Conservation (phyloP, 2,329 filamentous ascomycete species). For the Chrysoporthe austroafricana region DNA sequence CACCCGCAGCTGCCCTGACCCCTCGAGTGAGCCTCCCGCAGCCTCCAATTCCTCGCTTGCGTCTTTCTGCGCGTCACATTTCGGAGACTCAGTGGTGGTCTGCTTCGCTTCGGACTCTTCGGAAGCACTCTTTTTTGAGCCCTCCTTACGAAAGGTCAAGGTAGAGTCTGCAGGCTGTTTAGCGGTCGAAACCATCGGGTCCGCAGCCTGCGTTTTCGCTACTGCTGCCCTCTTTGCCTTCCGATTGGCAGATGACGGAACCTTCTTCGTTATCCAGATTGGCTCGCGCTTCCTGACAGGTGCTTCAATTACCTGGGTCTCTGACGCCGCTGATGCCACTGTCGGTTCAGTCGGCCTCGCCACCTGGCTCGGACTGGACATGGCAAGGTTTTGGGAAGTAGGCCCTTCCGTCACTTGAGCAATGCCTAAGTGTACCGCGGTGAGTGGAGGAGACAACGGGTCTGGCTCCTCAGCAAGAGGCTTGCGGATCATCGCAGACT, state of each 20-base stretch:
- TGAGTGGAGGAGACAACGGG: constrained; percentile 21
- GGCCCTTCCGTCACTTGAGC: not conserved
- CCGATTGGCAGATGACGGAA: constrained; percentile 2
- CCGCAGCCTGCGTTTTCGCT: constrained; percentile 1
- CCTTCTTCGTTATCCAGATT: constrained; percentile 15
- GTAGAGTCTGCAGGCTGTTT: not conserved
- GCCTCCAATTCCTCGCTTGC: not conserved
- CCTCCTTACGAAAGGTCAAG: not conserved
- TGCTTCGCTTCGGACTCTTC: not conserved
- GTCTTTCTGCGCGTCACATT: not conserved
- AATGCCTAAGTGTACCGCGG: constrained; percentile 13
- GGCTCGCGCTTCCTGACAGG: constrained; percentile 10
- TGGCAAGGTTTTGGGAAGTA: not conserved
- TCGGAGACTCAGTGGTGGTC: not conserved
- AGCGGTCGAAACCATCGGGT: not conserved
- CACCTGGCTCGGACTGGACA: not conserved
- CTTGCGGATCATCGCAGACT: constrained; percentile 14
- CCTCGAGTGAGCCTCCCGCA: constrained; percentile 20
- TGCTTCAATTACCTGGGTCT: not conserved
- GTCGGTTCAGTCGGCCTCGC: not conserved
- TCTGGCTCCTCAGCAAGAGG: constrained; percentile 24
- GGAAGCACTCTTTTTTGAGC: not conserved
- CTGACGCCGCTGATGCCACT: not conserved
- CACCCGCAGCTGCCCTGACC: constrained; percentile 27
- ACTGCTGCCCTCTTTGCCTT: constrained; percentile 9